Evolutionary conservation across 257 asterid genomes (phyloP), one percentile per base, ranked within the genome.

Genomic region (Ehretia macrophylla): DNA sequence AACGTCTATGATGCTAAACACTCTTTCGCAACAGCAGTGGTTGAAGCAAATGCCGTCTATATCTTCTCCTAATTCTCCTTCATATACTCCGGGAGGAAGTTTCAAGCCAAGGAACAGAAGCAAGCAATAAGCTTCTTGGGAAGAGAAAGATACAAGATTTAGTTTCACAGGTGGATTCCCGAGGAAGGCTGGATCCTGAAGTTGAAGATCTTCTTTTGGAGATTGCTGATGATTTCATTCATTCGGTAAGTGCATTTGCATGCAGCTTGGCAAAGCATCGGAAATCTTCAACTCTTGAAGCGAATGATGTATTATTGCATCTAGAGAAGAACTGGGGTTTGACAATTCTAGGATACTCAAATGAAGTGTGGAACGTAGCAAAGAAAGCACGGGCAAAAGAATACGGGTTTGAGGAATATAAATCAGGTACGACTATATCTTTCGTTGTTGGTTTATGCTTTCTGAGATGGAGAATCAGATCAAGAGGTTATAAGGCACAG

Each of bases 191-290:
- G 83, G 95, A 83, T 68, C 91, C 97, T 27, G 88, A 83, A 61
- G 89, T 89, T 56, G 99, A 88, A 84, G 97, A 81, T 62, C 72
- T 81, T 59, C 85, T 92, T 60, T 68, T 88, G 69, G 96, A 81
- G 81, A 49, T 86, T 56, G 95, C 97, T 32, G 99, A 92, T 69
- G 75, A 80, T 72, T 92, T 92, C 66, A 83, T 88, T 77, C 86
- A 88, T 64, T 78, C 91, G 99, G 97, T 85, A 49, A 83, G 96
- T 63, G 32, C 88, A 68, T 79, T 78, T 74, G 87, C 97, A 45
- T 93, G 99, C 86, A 66, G 79, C 70, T 71, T 93, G 74, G 99
- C 99, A 32, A 93, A 93, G 86, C 99, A 93, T 78, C 84, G 99
- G 65, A 89, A 84, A 50, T 93, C 99, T 58, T 80, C 97, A 19